Base-by-base conservation (phyloP, 164 flowering plant species). In the Paratinospora sagittata region DNA sequence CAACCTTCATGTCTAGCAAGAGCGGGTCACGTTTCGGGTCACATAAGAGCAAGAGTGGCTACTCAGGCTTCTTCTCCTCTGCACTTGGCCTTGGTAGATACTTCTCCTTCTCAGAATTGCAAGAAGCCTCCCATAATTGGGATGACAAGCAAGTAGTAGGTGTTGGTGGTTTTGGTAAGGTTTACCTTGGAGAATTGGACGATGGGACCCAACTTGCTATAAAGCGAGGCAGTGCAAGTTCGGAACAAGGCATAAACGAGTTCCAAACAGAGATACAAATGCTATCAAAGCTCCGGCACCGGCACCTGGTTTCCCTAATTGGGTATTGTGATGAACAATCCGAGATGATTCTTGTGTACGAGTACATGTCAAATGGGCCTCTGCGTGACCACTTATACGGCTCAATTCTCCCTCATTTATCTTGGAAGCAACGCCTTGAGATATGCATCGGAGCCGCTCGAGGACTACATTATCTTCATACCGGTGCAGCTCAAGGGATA, bases 141-240 rank as follows among this genome's bases (percentile, higher is more conserved):
- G n/a, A n/a, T n/a, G n/a, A n/a, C n/a, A n/a, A n/a, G n/a, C n/a
- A n/a, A n/a, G n/a, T n/a, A n/a, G n/a, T n/a, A n/a, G n/a, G 98
- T 0, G 89, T 92, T 19, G 97, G 98, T 14, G 98, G 97, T n/a
- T 94, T 94, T 43, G 97, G 98, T 10, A 94, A 94, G 71, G 97
- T 92, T 17, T 94, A 88, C 72, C 45, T 89, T 1, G 97, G 95
- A 0, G 82, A 65, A 10, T n/a, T 81, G 43, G 92, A 84, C 5
- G 92, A 84, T 62, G 97, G 93, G 11, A 88, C 84, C 2, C 82
- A 85, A 69, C 73, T 92, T 16, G 98, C 97, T 0, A 81, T 94
- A 5, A 92, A 92, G 73, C 63, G 98, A 21, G 98, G 90, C 3
- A 92, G 82, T 71, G 81, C 85, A 0, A 79, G 83, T 2, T 89